phyloP scores from a whole-genome alignment of 2,329 filamentous ascomycete genomes.

The Sporothrix sp. region DNA sequence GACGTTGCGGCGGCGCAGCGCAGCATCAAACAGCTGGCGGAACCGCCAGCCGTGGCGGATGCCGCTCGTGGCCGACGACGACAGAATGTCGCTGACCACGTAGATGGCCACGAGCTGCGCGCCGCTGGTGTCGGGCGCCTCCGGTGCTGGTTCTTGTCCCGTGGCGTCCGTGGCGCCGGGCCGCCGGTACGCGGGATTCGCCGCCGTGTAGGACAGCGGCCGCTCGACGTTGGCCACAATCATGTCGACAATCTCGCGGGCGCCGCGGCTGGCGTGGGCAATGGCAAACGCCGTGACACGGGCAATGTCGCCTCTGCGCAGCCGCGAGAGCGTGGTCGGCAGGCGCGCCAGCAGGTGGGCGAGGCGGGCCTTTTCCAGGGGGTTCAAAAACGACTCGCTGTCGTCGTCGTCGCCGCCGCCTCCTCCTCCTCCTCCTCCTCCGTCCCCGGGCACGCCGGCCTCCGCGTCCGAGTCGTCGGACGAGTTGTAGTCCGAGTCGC shows the following conservation, averaged over 20 bases:
- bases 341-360: conserved; percentile 75
- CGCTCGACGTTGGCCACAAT: conserved; percentile 72
- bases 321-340: conserved; percentile 61
- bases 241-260: conserved; percentile 85
- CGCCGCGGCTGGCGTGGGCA: conserved; percentile 71
- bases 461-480: conserved; percentile 71
- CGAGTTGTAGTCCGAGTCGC: conserved; percentile 76
- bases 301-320: conserved; percentile 78
- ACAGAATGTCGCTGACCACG: conserved; percentile 66
- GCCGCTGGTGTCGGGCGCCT: conserved; percentile 57
- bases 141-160: conserved; percentile 36
- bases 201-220: conserved; percentile 63
- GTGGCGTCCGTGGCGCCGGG: conserved; percentile 29
- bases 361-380: conserved; percentile 73
- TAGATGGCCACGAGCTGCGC: conserved; percentile 76
- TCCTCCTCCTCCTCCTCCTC: no score
- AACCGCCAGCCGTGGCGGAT: conserved; percentile 83
- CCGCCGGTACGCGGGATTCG: conserved; percentile 48
- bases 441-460: conserved; percentile 48
- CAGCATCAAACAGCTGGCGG: conserved; percentile 65
- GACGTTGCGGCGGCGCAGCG: conserved; percentile 55
- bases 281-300: conserved; percentile 83
- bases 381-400: conserved; percentile 63
- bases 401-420: conserved; percentile 20
- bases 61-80: conserved; percentile 63